These are phyloP conservation scores for Salix purpurea DNA, from an alignment of 345 rosid genomes.

Conservation along the genomic window DNA sequence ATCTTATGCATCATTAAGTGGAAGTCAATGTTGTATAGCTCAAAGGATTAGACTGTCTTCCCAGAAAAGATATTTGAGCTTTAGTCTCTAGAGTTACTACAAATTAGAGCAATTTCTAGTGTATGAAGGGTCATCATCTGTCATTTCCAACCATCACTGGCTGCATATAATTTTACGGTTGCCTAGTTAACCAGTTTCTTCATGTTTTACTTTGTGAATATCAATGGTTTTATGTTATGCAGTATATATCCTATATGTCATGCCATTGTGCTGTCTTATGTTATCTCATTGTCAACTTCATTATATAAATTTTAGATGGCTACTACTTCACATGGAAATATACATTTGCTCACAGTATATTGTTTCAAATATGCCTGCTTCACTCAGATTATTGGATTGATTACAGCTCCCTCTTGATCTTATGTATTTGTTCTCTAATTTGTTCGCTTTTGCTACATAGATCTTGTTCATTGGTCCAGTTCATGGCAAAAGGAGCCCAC, in stretches of 20 bases:
- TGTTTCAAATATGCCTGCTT: slow-evolving; percentile 12
- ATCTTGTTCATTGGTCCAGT: slow-evolving; percentile 77
- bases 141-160: not conserved
- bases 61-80: not conserved
- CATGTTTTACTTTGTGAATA: not conserved
- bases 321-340: not conserved
- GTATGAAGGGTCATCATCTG: not conserved
- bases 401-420: slow-evolving; percentile 7
- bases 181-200: not conserved
- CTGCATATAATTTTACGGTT: not conserved
- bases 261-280: not conserved
- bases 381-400: slow-evolving; percentile 6
- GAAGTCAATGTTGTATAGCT: not conserved
- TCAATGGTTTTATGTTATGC: not conserved
- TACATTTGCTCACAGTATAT: not conserved
- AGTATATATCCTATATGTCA: not conserved
- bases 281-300: not conserved
- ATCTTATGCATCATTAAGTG: not conserved
- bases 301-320: not conserved
- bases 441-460: slow-evolving; percentile 28
- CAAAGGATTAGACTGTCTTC: not conserved
- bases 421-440: slow-evolving; percentile 6
- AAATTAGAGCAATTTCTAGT: not conserved
- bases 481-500: slow-evolving; percentile 45
- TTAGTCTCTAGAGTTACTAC: not conserved